These are phyloP conservation scores for Dactylellina drechsleri DNA, from an alignment of 2,329 filamentous ascomycete genomes.

Conservation along the genomic window DNA sequence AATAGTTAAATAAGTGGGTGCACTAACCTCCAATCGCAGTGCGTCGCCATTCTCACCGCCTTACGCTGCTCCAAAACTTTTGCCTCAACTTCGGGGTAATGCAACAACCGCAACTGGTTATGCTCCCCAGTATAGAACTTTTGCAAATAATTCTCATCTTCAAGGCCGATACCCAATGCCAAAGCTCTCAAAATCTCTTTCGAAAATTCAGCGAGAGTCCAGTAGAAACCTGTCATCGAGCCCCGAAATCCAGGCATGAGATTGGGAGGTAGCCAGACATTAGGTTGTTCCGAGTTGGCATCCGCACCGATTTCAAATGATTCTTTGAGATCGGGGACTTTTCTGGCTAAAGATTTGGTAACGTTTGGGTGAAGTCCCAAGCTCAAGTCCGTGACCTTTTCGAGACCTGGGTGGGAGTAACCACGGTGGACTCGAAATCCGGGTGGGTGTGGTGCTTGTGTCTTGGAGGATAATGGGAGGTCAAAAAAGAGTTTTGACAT, in stretches of 20 bases:
- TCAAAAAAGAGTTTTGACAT: constrained; percentile 44
- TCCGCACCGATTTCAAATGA: constrained; percentile 64
- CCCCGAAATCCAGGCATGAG: constrained; percentile 61
- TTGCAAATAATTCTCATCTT: constrained; percentile 61
- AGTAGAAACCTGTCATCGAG: constrained; percentile 64
- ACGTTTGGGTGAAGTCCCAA: constrained; percentile 8
- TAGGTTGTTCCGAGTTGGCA: constrained; percentile 61
- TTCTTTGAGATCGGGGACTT: constrained; percentile 59
- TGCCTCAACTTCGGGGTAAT: constrained; percentile 64
- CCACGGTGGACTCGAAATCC: constrained; percentile 62
- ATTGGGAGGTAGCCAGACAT: constrained; percentile 63
- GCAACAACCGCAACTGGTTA: constrained; percentile 65
- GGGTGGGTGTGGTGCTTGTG: constrained; percentile 37
- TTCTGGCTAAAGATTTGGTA: constrained; percentile 5
- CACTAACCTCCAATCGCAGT: constrained; percentile 64
- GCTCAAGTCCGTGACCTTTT: constrained; percentile 63
- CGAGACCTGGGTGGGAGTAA: constrained; percentile 64
- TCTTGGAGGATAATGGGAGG: constrained; percentile 22
- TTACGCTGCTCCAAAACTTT: constrained; percentile 60
- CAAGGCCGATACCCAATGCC: constrained; percentile 61
- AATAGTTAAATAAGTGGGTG: not conserved
- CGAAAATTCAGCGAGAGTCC: constrained; percentile 62
- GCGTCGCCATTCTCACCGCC: constrained; percentile 63
- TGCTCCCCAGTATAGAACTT: constrained; percentile 63
- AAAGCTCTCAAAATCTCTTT: constrained; percentile 60